Evolutionary conservation across 768 basidiomycete species (phyloP), one percentile per base, ranked within the genome.

Genomic region (Psilocybe tampanensis): DNA sequence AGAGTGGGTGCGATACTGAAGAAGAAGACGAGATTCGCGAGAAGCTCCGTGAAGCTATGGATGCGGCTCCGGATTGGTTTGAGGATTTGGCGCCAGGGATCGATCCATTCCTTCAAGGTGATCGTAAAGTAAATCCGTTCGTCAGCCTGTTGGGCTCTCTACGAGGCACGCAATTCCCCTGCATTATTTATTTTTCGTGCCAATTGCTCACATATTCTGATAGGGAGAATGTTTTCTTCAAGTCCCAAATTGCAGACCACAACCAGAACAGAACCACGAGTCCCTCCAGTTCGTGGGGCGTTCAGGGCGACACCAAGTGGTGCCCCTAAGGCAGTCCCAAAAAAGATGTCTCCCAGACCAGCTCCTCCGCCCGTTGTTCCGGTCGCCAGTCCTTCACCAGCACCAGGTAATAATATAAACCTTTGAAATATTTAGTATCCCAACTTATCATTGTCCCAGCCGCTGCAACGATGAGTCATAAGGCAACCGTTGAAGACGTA

Each of bases 111-210:
- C 67, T 75, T 39, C 68, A 76, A 12, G 82, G 85, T 21, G 79
- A 82, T 51, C 75, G 79, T 51, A 86, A 86, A 65, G 82, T 79
- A 18, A 94, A 94, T 65, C 89, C 90, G 0, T 92, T 94, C 69
- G 68, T 93, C 63, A 92, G 86, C 67, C 70, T 92, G 33, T 74
- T 94, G 60, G 86, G 86, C 33, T 86, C 88, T 15, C 68, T 94
- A 55, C 80, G 86, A 82, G 92, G 91, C 86, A 53, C 33, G 72
- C 59, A 36, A 18, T 29, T 44, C 44, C 21, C 13, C 7, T 17
- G 8, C n/a, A 8, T n/a, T n/a, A n/a, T n/a, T n/a, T n/a, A 47
- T 29, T 24, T 33, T 39, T 39, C 33, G 50, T 54, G 60, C 50
- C 29, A 33, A 36, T 29, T 47, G 18, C 49, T 52, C 47, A 52